Base-by-base conservation (phyloP, 495 filamentous ascomycete species). In the Hapsidospora chrysogenum region DNA sequence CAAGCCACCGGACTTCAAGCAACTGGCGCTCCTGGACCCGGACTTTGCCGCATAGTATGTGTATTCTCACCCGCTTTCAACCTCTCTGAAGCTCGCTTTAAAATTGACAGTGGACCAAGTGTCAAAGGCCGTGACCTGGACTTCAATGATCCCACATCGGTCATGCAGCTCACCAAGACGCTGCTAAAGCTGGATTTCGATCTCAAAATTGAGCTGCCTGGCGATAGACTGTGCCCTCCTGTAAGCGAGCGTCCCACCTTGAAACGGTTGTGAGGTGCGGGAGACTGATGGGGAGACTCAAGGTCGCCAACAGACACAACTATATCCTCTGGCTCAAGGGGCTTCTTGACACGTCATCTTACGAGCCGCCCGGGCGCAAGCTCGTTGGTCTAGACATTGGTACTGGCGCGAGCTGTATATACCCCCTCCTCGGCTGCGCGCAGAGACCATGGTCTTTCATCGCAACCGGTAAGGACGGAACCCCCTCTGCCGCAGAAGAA, bases 251-350 rank as follows among this genome's bases (percentile, higher is more conserved):
- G 15, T 31, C 10, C 15, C 15, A 5, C 14, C 5, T 31, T 31
- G 29, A 31, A 5, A 8, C 7, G 29, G 10, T 9, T 13, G 13
- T n/a, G 9, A 9, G 18, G 4, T 32, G 30, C 2, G 7, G 16
- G 2, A 18, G 16, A 2, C 15, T 18, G 23, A 21, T n/a, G 9
- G 31, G 9, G 35, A 29, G 25, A 4, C 26, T 28, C 6, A 34
- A 79, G 76, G 66, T 86, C 3, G 77, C 80, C 4, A 86, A 84
- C 37, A 66, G 80, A 45, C 70, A 87, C 39, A 92, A 92, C 45
- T 97, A 97, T 48, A 74, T 96, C 34, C 58, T 85, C 4, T 96
- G 85, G 85, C 60, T 96, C 3, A 81, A 94, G 49, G 72, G 72
- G 16, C 64, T 97, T 0, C 57, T 97, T 20, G 85, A 94, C 43